Percentiles rank a stretch among this genome's conserved stretches.
Evolutionary conservation across 305 asterid species (phyloP).

Genomic region (Rubia balearica): DNA sequence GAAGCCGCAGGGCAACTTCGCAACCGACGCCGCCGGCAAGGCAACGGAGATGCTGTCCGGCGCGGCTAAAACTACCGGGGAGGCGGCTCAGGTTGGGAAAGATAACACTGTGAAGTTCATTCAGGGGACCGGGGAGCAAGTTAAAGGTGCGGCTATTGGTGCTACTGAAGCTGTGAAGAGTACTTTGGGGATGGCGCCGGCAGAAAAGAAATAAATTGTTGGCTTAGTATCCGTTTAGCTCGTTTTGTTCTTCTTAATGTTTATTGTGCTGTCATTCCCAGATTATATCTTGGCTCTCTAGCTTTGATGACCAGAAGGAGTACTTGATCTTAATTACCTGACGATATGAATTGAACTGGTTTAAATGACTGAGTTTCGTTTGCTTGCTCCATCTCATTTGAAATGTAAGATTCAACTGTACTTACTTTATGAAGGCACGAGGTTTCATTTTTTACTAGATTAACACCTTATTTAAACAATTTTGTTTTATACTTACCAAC

Average conservation of each 20-base stretch:
- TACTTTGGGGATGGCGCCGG: not conserved
- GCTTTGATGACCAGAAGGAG: not conserved
- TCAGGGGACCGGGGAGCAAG: not conserved
- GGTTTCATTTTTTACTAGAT: too few species aligned
- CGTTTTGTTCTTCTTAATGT: too few species aligned
- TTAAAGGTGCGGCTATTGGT: not conserved
- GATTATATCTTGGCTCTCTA: not conserved
- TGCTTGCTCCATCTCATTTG: not conserved
- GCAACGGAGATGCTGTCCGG: not conserved
- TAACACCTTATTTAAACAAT: too few species aligned
- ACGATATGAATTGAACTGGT: not conserved
- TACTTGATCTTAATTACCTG: too few species aligned
- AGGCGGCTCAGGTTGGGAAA: not conserved
- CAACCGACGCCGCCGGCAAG: not conserved
- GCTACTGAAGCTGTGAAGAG: not conserved
- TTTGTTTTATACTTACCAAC: too few species aligned
- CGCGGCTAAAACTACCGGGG: not conserved
- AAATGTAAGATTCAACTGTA: too few species aligned
- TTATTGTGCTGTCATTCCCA: not conserved
- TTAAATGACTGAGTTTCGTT: not conserved
- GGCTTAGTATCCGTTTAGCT: not conserved
- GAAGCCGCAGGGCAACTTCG: conserved; percentile 1
- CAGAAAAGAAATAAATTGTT: not conserved
- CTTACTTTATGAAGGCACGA: too few species aligned
- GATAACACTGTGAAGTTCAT: not conserved